These are phyloP conservation scores for Galerina marginata DNA, from an alignment of 768 basidiomycete genomes.

Conservation along the genomic window DNA sequence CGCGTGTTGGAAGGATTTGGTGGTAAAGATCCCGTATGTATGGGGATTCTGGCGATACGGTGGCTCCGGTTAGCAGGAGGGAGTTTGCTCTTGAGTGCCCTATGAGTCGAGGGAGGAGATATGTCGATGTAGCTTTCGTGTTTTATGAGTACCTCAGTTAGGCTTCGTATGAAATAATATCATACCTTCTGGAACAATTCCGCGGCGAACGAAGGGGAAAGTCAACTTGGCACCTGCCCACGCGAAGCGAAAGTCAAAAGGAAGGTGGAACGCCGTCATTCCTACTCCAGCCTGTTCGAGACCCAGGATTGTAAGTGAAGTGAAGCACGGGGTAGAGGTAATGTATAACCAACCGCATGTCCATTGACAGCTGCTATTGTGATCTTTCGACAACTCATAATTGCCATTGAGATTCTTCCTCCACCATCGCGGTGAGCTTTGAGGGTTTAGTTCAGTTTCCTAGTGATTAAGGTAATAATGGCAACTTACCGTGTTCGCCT, in stretches of 20 bases:
- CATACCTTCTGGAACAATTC: slow-evolving; percentile 39
- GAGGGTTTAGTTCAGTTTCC: not conserved
- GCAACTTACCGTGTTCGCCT: slow-evolving; percentile 49
- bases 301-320: not conserved
- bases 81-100: slow-evolving; percentile 56
- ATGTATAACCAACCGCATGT: slow-evolving; percentile 41
- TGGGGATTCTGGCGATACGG: slow-evolving; percentile 51
- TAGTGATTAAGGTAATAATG: not conserved
- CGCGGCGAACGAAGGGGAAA: slow-evolving; percentile 56
- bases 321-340: not conserved
- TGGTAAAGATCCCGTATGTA: slow-evolving; percentile 51
- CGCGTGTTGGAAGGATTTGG: slow-evolving; percentile 50
- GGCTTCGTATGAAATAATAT: no score
- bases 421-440: slow-evolving; percentile 54
- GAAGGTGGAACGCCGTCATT: slow-evolving; percentile 53
- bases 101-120: slow-evolving; percentile 59
- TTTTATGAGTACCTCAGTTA: no score
- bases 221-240: slow-evolving; percentile 55
- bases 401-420: slow-evolving; percentile 49
- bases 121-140: slow-evolving; percentile 32
- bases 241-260: slow-evolving; percentile 57
- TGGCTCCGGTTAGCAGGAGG: slow-evolving; percentile 53
- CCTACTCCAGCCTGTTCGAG: slow-evolving; percentile 51
- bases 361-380: slow-evolving; percentile 60
- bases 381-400: slow-evolving; percentile 60